Evolutionary conservation across 2,329 filamentous ascomycete species (phyloP), one percentile per base, ranked within the genome.

Genomic region (Colletotrichum filicis): DNA sequence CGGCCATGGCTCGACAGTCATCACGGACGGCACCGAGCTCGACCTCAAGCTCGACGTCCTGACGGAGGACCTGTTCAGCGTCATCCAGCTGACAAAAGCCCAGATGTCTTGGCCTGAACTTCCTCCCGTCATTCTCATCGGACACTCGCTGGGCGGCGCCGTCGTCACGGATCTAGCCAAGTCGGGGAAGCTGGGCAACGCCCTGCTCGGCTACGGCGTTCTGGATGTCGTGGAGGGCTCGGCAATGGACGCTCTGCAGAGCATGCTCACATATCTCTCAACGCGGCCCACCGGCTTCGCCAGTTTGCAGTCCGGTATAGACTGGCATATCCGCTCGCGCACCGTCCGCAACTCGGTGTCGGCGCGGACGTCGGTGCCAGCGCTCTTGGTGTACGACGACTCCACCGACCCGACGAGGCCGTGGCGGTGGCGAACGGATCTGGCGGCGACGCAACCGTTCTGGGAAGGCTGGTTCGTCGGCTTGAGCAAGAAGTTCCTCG

Each of bases 161-260:
- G 94, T 98, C 0, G 91, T 98, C 9, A 97, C 95, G 0, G 91
- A 98, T 78, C 87, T 97, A 68, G 95, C 95, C 14, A 91, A 89
- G 78, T 88, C 87, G 22, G 90, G 90, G 1, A 84, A 87, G 52
- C 84, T 98, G 46, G 94, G 93, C 1, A 81, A 84, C 49, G 88
- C 91, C 30, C 81, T 98, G 1, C 86, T 98, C 19, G 97, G 94
- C 24, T 98, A 96, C 82, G 94, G 92, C 4, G 95, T 98, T 8
- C 87, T 99, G 19, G 97, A 99, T 82, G 95, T 99, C 5, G 97
- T 99, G 32, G 97, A 99, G 83, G 94, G 97, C 12, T 97, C 94
- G 0, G 97, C 97, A 42, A 96, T 99, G 82, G 97, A 98, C 81
- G 96, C 97, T 3, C 87, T 99, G 66, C 92, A 95, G 81, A 95